Conservation (phyloP, 2,329 filamentous ascomycete species). For the Claviceps arundinis region DNA sequence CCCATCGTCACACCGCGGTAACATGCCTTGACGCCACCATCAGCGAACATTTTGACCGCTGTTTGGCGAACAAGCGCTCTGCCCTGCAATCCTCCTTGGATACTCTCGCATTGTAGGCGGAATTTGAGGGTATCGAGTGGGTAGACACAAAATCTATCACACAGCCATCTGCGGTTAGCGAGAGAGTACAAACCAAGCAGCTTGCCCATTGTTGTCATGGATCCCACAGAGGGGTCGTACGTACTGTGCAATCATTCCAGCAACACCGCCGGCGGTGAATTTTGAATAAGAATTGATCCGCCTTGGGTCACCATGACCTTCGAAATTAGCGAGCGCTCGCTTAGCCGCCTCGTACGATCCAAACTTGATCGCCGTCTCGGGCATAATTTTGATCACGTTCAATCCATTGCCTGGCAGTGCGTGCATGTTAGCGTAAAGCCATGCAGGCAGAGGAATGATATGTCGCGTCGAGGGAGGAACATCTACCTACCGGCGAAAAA, state of each 20-base stretch:
- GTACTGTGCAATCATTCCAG: conserved; percentile 86
- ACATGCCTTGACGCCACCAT: conserved; percentile 60
- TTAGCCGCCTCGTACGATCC: conserved; percentile 95
- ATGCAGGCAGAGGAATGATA: neutral
- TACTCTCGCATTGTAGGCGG: conserved; percentile 84
- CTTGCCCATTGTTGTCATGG: neutral
- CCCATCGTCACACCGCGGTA: conserved; percentile 93
- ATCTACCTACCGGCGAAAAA: conserved; percentile 70
- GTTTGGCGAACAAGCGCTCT: conserved; percentile 73
- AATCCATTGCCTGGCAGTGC: conserved; percentile 65
- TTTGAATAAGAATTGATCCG: conserved; percentile 73
- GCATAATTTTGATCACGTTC: conserved; percentile 97
- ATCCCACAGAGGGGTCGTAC: conserved; percentile 16
- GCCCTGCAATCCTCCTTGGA: conserved; percentile 70
- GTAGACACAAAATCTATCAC: conserved; percentile 73
- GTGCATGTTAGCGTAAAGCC: neutral
- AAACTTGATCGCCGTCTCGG: conserved; percentile 96
- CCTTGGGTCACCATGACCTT: conserved; percentile 74
- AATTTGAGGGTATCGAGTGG: conserved; percentile 77
- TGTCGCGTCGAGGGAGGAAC: neutral
- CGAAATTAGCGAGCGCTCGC: conserved; percentile 68
- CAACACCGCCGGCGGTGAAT: conserved; percentile 80
- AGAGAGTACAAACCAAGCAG: neutral
- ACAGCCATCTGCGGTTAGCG: neutral
- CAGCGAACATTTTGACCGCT: conserved; percentile 71